Conservation (phyloP, 208 protist species). For the Willaertia magna region DNA sequence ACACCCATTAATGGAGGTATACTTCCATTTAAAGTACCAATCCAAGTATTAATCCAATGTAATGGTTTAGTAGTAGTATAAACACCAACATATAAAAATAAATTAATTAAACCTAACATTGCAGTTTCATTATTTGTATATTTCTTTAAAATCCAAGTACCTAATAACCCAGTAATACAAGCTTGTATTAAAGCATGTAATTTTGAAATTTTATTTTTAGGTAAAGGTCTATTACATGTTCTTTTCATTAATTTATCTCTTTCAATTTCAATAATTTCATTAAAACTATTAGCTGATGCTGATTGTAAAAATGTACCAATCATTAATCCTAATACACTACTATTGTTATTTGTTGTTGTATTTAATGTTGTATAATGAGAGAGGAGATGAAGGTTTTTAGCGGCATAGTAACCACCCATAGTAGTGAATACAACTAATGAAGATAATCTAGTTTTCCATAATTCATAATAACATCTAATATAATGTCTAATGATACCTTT, state of each 20-base stretch:
- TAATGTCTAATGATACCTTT: neutral
- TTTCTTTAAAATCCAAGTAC: neutral
- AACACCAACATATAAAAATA: neutral
- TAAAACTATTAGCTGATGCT: slow-evolving; percentile 2
- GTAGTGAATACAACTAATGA: neutral
- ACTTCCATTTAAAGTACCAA: neutral
- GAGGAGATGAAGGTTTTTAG: neutral
- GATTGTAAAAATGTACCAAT: slow-evolving; percentile 4
- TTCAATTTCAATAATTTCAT: slow-evolving; percentile 3
- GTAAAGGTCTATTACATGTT: neutral
- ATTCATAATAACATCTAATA: neutral
- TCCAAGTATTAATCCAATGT: slow-evolving; percentile 1
- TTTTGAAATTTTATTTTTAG: neutral
- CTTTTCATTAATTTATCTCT: neutral
- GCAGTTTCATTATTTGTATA: neutral
- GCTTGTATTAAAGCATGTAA: neutral
- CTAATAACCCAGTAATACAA: neutral
- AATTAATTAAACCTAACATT: neutral
- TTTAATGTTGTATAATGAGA: neutral
- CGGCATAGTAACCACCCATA: neutral
- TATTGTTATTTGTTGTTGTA: neutral
- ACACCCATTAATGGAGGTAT: neutral
- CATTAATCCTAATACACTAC: neutral
- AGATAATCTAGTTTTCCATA: neutral
- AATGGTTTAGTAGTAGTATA: neutral